Conservation (phyloP, 768 basidiomycete genomes). For the Amanita phalloides region DNA sequence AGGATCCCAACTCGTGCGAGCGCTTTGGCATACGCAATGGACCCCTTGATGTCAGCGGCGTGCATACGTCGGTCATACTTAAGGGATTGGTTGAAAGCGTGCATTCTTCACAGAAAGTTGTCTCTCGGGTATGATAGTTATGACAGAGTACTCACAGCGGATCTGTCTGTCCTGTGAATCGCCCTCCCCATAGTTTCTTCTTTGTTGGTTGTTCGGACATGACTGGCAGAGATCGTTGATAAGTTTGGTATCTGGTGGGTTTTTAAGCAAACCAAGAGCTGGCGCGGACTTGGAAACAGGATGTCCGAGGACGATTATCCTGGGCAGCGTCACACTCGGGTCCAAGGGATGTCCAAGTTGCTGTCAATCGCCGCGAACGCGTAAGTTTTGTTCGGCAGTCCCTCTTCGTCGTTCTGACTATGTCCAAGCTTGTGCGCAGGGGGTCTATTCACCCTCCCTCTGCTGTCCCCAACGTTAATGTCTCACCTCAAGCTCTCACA, state of each 20-base stretch:
- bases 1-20: conserved; percentile 75
- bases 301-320: neutral
- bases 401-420: neutral
- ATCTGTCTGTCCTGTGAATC: conserved; percentile 85
- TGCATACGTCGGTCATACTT: conserved; percentile 94
- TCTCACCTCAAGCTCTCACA: conserved; percentile 55
- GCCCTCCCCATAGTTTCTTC: conserved; percentile 81
- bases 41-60: conserved; percentile 82
- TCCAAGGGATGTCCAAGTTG: conserved; percentile 18
- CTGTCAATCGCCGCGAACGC: conserved; percentile 53
- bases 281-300: neutral
- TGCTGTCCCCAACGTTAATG: conserved; percentile 56
- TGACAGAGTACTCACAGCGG: conserved; percentile 47
- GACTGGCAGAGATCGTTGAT: neutral
- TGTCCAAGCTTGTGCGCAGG: conserved; percentile 58
- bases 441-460: conserved; percentile 72
- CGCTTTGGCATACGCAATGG: conserved; percentile 92
- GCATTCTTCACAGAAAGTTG: conserved; percentile 55
- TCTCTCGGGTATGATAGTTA: conserved; percentile 8
- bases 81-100: conserved; percentile 94
- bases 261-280: neutral
- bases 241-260: neutral
- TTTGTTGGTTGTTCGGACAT: conserved; percentile 33
- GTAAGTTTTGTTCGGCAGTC: neutral
- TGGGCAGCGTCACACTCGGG: neutral